Conservation (phyloP, 805 yeast species). For the Schwanniomyces polymorphus region DNA sequence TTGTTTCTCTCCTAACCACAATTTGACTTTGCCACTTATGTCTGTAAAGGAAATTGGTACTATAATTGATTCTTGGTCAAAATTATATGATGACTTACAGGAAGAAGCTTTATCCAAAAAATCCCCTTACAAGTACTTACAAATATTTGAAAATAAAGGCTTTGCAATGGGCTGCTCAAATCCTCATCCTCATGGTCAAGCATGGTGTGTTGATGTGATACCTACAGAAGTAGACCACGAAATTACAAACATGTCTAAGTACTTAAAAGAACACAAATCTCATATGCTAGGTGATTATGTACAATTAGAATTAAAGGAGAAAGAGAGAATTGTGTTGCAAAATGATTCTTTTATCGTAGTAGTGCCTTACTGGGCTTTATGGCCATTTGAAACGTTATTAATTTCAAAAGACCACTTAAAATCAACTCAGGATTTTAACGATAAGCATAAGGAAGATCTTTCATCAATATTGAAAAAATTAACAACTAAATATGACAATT, state of each 20-base stretch:
- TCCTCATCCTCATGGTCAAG: constrained; percentile 83
- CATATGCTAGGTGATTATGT: constrained; percentile 67
- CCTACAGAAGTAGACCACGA: constrained; percentile 70
- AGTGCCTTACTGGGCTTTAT: constrained; percentile 80
- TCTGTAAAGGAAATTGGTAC: constrained; percentile 34
- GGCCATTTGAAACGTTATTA: constrained; percentile 78
- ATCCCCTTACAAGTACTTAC: constrained; percentile 57
- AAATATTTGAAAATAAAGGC: constrained; percentile 78
- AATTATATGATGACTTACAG: constrained; percentile 46
- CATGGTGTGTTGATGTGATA: constrained; percentile 66
- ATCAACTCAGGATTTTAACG: constrained; percentile 48
- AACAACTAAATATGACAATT: constrained; percentile 68
- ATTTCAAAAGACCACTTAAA: constrained; percentile 55
- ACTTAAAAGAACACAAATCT: constrained; percentile 36
- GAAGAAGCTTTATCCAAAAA: constrained; percentile 31
- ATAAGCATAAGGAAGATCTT: constrained; percentile 50
- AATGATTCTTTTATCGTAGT: constrained; percentile 66
- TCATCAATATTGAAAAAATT: constrained; percentile 53
- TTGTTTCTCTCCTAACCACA: constrained; percentile 71
- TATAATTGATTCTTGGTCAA: constrained; percentile 65
- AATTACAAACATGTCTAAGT: constrained; percentile 49
- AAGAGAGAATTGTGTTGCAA: constrained; percentile 52
- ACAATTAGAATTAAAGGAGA: constrained; percentile 49
- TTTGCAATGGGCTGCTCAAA: constrained; percentile 81
- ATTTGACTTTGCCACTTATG: constrained; percentile 67